phyloP scores from a whole-genome alignment of 352 stramenopile species.

The Phytophthora cactorum region DNA sequence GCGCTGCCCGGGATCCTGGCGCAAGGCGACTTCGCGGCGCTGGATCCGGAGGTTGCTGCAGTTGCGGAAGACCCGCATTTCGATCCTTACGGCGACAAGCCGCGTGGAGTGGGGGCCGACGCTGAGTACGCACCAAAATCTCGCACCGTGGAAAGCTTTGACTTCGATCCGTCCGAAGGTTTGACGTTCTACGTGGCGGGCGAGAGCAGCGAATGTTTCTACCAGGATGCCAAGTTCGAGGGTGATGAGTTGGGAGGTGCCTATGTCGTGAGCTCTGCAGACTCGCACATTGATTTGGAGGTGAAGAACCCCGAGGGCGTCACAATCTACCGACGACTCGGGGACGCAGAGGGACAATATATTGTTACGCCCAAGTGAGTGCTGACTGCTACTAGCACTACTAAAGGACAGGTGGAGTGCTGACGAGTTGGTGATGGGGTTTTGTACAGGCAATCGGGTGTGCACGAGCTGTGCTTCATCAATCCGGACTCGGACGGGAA shows the following conservation, averaged over 20 bases:
- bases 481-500: slow-evolving; percentile 78
- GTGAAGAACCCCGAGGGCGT: slow-evolving; percentile 72
- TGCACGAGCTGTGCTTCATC: slow-evolving; percentile 79
- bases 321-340: slow-evolving; percentile 60
- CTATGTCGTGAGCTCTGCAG: slow-evolving; percentile 75
- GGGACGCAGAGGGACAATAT: slow-evolving; percentile 78
- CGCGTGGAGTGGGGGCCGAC: slow-evolving; percentile 27
- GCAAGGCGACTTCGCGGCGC: slow-evolving; percentile 43
- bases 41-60: slow-evolving; percentile 40
- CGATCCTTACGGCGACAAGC: slow-evolving; percentile 60
- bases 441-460: slow-evolving; percentile 46
- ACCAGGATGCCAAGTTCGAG: slow-evolving; percentile 72
- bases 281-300: slow-evolving; percentile 77
- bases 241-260: slow-evolving; percentile 68
- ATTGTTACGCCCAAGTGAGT: slow-evolving; percentile 64
- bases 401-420: neutral
- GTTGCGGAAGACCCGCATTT: slow-evolving; percentile 64
- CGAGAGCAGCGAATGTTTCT: slow-evolving; percentile 63
- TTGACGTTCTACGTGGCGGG: slow-evolving; percentile 75
- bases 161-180: slow-evolving; percentile 85
- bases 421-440: neutral
- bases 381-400: neutral
- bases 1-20: slow-evolving; percentile 12
- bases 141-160: slow-evolving; percentile 65
- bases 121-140: slow-evolving; percentile 45